Percentiles rank a stretch among this genome's conserved stretches.
Evolutionary conservation across 305 asterid species (phyloP).

Genomic region (Solanum chacoense): DNA sequence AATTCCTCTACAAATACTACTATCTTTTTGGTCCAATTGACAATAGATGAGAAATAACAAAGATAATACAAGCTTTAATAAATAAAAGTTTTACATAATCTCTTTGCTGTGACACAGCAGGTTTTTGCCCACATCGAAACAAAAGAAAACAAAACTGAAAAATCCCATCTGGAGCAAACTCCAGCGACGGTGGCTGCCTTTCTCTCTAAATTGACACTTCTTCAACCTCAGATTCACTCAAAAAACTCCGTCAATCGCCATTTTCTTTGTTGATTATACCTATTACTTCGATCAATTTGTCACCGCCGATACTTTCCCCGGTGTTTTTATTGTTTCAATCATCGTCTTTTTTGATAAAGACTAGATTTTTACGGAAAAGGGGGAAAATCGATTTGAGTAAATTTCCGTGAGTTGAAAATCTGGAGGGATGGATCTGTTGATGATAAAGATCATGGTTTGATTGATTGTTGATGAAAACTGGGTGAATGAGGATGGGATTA

Average conservation of each 20-base stretch:
- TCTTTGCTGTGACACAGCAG: background rate
- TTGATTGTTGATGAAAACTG: background rate
- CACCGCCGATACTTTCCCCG: background rate
- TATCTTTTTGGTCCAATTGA: background rate
- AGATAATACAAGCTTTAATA: background rate
- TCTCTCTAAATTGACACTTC: background rate
- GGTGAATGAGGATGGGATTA: slow-evolving; percentile 90
- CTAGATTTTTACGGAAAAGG: background rate
- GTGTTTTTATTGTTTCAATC: background rate
- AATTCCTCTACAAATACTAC: background rate
- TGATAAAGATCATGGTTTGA: background rate
- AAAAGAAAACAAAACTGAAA: background rate
- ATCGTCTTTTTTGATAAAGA: background rate
- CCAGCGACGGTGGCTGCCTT: slow-evolving; percentile 5
- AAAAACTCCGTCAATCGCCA: background rate
- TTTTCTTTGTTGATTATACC: background rate
- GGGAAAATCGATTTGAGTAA: background rate
- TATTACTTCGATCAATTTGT: background rate
- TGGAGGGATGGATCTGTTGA: slow-evolving; percentile 1
- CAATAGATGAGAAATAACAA: background rate
- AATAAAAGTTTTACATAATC: background rate
- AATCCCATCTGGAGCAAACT: slow-evolving; percentile 10
- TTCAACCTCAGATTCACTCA: background rate
- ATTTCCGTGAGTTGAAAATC: background rate
- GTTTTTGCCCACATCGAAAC: background rate